phyloP scores from a whole-genome alignment of 208 protist species.

The Leishmania tropica region DNA sequence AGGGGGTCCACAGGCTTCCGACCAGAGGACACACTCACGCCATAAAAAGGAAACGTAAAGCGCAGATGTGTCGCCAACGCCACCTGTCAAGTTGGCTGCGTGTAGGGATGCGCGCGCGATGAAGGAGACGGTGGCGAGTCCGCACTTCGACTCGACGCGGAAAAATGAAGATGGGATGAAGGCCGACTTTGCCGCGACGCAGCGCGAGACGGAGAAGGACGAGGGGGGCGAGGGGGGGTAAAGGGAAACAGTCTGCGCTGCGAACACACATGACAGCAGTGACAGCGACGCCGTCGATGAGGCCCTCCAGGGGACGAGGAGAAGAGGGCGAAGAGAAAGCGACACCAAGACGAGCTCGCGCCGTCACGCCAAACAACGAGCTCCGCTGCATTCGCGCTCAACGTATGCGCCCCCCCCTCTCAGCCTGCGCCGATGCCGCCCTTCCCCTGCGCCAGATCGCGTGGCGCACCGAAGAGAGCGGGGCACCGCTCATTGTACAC shows the following conservation, averaged over 20 bases:
- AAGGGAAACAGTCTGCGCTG: neutral
- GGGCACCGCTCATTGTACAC: constrained; percentile 72
- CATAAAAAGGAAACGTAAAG: neutral
- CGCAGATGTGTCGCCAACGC: neutral
- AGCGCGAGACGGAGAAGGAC: neutral
- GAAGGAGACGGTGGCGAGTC: neutral
- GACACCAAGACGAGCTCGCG: neutral
- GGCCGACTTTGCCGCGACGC: neutral
- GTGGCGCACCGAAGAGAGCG: constrained; percentile 32
- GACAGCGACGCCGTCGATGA: neutral
- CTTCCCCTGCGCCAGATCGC: neutral
- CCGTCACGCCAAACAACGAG: neutral
- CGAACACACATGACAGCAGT: neutral
- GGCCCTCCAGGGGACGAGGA: neutral
- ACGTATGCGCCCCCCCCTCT: neutral
- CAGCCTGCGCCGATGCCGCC: neutral
- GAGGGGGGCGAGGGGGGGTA: too few relatives aligned
- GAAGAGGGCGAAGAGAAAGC: neutral
- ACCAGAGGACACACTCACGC: neutral
- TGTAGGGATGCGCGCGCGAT: neutral
- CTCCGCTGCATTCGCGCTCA: neutral
- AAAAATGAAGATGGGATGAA: neutral
- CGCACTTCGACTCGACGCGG: neutral
- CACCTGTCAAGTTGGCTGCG: neutral
- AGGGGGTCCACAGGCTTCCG: neutral